These are phyloP conservation scores for Curvularia verruculosa DNA, from an alignment of 2,329 filamentous ascomycete genomes.

Conservation along the genomic window DNA sequence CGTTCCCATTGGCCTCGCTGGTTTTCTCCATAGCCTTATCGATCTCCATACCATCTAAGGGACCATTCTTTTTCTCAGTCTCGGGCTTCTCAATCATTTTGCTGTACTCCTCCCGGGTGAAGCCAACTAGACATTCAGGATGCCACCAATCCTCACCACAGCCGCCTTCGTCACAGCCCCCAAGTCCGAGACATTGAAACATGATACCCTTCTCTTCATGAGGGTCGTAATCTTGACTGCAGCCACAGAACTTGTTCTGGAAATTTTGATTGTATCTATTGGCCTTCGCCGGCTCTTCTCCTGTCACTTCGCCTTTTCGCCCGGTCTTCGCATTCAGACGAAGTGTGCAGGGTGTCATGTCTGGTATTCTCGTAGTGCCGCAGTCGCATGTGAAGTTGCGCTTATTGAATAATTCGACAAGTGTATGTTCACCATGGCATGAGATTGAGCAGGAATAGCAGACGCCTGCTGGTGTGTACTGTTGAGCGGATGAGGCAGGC, in stretches of 20 bases:
- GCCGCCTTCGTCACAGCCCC: constrained; percentile 78
- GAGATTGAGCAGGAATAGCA: constrained; percentile 98
- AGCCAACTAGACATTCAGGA: constrained; percentile 85
- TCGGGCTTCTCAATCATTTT: constrained; percentile 43
- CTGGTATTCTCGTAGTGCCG: constrained; percentile 79
- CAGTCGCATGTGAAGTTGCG: constrained; percentile 97
- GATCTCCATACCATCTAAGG: constrained; percentile 19
- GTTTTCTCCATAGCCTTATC: constrained; percentile 8
- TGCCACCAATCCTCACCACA: constrained; percentile 99
- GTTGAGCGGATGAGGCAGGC: constrained; percentile 65
- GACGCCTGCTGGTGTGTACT: constrained; percentile 77
- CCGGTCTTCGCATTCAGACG: constrained; percentile 76
- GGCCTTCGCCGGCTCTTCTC: constrained; percentile 70
- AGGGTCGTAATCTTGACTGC: constrained; percentile 84
- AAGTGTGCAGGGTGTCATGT: constrained; percentile 74
- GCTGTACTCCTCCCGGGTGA: constrained; percentile 75
- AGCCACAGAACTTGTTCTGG: constrained; percentile 88
- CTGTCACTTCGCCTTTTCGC: constrained; percentile 75
- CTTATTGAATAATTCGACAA: constrained; percentile 96
- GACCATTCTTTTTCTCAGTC: constrained; percentile 14
- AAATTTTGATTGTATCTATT: constrained; percentile 99
- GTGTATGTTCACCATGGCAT: constrained; percentile 91
- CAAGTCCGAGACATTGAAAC: constrained; percentile 94
- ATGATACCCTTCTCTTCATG: constrained; percentile 93
- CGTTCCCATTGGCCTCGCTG: constrained; percentile 12